Conservation (phyloP, 192 early-diverging fungal genomes). For the Gigaspora rosea region DNA sequence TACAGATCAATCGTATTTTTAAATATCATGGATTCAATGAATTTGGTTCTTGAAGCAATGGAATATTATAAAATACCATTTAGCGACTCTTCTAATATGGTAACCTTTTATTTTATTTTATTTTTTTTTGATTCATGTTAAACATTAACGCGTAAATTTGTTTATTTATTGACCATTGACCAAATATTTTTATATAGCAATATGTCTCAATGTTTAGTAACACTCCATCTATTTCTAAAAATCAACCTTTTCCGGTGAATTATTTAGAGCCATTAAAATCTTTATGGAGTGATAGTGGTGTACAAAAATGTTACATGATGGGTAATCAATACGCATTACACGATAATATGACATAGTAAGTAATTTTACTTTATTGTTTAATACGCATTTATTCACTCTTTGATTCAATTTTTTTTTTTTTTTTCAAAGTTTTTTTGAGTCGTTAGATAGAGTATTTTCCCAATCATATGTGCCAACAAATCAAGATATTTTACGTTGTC, state of each 20-base stretch:
- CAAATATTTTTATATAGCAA: constrained; percentile 38
- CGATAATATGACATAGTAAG: constrained; percentile 92
- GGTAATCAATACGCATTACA: constrained; percentile 92
- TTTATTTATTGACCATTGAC: background rate
- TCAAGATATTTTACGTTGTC: constrained; percentile 94
- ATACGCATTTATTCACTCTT: background rate
- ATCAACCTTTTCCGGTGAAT: constrained; percentile 77
- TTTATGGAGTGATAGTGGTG: constrained; percentile 85
- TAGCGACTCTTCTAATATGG: constrained; percentile 60
- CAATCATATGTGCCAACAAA: constrained; percentile 85
- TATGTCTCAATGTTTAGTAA: constrained; percentile 76
- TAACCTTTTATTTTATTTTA: background rate
- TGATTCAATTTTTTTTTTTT: background rate
- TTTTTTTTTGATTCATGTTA: background rate
- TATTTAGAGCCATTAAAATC: constrained; percentile 76
- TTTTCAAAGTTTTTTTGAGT: constrained; percentile 92
- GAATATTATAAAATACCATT: constrained; percentile 77
- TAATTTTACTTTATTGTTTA: background rate
- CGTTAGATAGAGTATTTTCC: constrained; percentile 81
- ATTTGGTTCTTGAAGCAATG: constrained; percentile 95
- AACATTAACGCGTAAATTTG: background rate
- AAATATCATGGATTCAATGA: constrained; percentile 94
- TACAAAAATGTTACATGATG: constrained; percentile 77
- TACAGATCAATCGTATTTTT: constrained; percentile 95
- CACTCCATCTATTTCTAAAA: constrained; percentile 83